Evolutionary conservation across 106 monocot species (phyloP), one percentile per base, ranked within the genome.

Genomic region (Phalaenopsis aphrodite): DNA sequence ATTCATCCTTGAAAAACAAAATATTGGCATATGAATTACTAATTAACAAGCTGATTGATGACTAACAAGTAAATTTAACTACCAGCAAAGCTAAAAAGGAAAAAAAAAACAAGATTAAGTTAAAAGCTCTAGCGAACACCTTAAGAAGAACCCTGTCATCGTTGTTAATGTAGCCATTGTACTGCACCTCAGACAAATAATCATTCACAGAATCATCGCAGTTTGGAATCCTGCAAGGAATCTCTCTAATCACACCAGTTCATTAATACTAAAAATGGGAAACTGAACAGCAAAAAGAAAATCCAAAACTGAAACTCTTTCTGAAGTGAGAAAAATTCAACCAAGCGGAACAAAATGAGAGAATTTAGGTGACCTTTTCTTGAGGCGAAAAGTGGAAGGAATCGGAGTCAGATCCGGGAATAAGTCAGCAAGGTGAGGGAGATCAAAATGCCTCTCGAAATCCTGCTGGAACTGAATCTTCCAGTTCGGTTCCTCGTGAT

Each of bases 371-470:
- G 42, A 74, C 74, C 74, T 74, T 74, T 45, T 74, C 42, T 74
- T 74, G 16, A 74, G 74, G n/a, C 74, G 74, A 74, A 74, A 74
- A 19, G 74, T 74, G 43, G 74, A 45, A 12, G 74, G 74, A 45
- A 74, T 74, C 41, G 74, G 74, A 74, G 74, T 43, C 5, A 74
- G 43, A 8, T 74, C 74, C 17, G 74, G 45, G 0, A 74, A 74
- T 19, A 74, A 74, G n/a, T 74, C 74, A 19, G 18, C 45, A 18
- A 74, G 74, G 43, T 74, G 74, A 18, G 74, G 74, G 7, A 74
- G 74, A 74, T 74, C 43, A 74, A 74, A 74, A 42, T 45, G 74
- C 43, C 74, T 74, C 74, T 74, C 74, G 43, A 74, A 74, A 74
- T 74, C 74, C 43, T 18, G 8, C 74, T 74, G 74, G 43, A 42